A percentile compares a stretch with the other conserved stretches of the same genome.
Conservation (phyloP, 768 basidiomycete species). For the Melanogaster broomeanus region DNA sequence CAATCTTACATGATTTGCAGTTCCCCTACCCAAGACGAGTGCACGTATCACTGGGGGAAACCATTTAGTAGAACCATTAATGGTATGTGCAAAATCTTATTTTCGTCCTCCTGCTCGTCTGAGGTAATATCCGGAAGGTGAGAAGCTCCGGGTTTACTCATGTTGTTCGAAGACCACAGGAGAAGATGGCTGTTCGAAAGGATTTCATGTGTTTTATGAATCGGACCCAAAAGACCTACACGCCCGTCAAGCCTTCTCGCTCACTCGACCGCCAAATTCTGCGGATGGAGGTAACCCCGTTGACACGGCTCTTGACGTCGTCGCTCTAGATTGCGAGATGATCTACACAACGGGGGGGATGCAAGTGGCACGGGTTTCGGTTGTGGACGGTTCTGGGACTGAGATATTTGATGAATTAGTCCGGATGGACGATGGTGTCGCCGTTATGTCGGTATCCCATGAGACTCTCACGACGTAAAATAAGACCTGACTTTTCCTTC, state of each 20-base stretch:
- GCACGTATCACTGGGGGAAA: slow-evolving; percentile 84
- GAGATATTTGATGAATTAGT: slow-evolving; percentile 83
- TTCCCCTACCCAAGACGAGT: slow-evolving; percentile 58
- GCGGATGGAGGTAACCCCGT: slow-evolving; percentile 2
- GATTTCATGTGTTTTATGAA: slow-evolving; percentile 93
- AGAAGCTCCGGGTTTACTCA: slow-evolving; percentile 68
- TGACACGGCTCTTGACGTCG: slow-evolving; percentile 65
- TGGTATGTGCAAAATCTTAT: slow-evolving; percentile 45
- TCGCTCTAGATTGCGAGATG: slow-evolving; percentile 96
- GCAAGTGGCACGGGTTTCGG: slow-evolving; percentile 87
- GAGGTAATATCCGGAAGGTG: slow-evolving; percentile 43
- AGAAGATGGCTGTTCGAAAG: slow-evolving; percentile 70
- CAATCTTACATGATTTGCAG: slow-evolving; percentile 69
- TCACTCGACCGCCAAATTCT: slow-evolving; percentile 30
- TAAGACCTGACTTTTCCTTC: slow-evolving; percentile 2
- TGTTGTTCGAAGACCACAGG: slow-evolving; percentile 72
- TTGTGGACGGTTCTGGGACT: slow-evolving; percentile 75
- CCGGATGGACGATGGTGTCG: slow-evolving; percentile 76
- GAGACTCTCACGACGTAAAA: background rate
- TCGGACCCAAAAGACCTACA: slow-evolving; percentile 65
- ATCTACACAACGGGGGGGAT: slow-evolving; percentile 92
- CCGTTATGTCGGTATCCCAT: slow-evolving; percentile 61
- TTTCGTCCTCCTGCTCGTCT: background rate
- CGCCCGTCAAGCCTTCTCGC: slow-evolving; percentile 71
- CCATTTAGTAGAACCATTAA: slow-evolving; percentile 59